Percentiles rank a stretch among this genome's conserved stretches.
These are phyloP conservation scores for Camelina neglecta DNA, from an alignment of 345 rosid species.

Conservation along the genomic window DNA sequence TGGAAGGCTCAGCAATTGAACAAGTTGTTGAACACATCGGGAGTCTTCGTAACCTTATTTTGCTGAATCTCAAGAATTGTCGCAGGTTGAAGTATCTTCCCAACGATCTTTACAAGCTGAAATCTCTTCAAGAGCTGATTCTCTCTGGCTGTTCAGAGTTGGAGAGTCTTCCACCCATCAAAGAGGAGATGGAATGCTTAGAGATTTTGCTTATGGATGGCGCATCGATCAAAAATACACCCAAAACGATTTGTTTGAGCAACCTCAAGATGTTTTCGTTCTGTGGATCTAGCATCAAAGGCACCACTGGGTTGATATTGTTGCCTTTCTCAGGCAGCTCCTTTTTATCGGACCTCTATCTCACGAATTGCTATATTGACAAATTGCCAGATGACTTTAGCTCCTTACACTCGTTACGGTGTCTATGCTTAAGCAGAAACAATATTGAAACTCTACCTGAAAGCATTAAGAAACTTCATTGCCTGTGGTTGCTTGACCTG, in stretches of 20 bases:
- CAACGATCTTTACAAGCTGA: slow-evolving; percentile 35
- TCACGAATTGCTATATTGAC: slow-evolving; percentile 15
- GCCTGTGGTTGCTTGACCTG: slow-evolving; percentile 36
- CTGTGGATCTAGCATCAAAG: slow-evolving; percentile 26
- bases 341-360: slow-evolving; percentile 25
- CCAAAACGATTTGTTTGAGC: slow-evolving; percentile 11
- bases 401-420: slow-evolving; percentile 2
- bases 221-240: slow-evolving; percentile 22
- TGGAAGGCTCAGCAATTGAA: slow-evolving; percentile 39
- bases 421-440: slow-evolving; percentile 43
- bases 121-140: slow-evolving; percentile 41
- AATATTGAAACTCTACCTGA: slow-evolving; percentile 38
- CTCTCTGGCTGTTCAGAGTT: slow-evolving; percentile 35
- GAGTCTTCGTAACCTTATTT: slow-evolving; percentile 24
- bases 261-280: slow-evolving; percentile 36
- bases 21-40: slow-evolving; percentile 32
- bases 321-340: slow-evolving; percentile 22
- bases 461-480: slow-evolving; percentile 35
- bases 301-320: slow-evolving; percentile 13
- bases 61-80: slow-evolving; percentile 41
- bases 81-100: slow-evolving; percentile 33
- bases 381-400: slow-evolving; percentile 27
- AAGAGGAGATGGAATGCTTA: slow-evolving; percentile 34
- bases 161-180: slow-evolving; percentile 36
- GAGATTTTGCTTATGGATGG: slow-evolving; percentile 45